A percentile compares a stretch with the other conserved stretches of the same genome.
phyloP scores from a whole-genome alignment of 495 filamentous ascomycete species.

The Sporormia fimetaria region DNA sequence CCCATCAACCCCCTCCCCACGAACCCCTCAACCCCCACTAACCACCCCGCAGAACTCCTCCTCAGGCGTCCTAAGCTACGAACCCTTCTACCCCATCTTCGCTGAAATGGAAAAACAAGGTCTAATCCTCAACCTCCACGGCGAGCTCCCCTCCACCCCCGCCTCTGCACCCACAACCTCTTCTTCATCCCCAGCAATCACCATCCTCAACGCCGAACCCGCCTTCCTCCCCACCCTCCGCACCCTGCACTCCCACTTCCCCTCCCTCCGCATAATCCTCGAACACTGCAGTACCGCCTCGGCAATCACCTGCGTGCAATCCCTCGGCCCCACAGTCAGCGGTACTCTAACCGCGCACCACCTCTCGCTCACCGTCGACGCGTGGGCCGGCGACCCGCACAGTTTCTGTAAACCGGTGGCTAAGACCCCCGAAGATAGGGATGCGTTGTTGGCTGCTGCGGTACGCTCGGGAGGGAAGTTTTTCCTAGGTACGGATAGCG shows the following conservation, averaged over 20 bases:
- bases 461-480: slow-evolving; percentile 62
- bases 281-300: slow-evolving; percentile 77
- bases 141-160: slow-evolving; percentile 42
- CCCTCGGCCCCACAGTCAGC: slow-evolving; percentile 63
- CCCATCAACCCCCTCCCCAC: neutral
- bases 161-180: slow-evolving; percentile 7
- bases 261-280: slow-evolving; percentile 65
- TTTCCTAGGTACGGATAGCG: slow-evolving; percentile 67
- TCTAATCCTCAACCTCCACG: slow-evolving; percentile 54
- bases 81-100: slow-evolving; percentile 64
- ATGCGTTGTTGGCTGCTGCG: slow-evolving; percentile 59
- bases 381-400: slow-evolving; percentile 63
- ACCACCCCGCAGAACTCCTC: slow-evolving; percentile 47
- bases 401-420: slow-evolving; percentile 68
- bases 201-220: slow-evolving; percentile 69
- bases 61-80: slow-evolving; percentile 65
- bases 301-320: slow-evolving; percentile 65
- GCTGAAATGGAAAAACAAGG: slow-evolving; percentile 60
- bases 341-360: slow-evolving; percentile 72
- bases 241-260: slow-evolving; percentile 62
- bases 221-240: slow-evolving; percentile 66
- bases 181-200: slow-evolving; percentile 36
- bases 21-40: neutral
- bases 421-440: slow-evolving; percentile 55
- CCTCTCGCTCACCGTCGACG: slow-evolving; percentile 64